Conservation (phyloP, 1,284 basidiomycete genomes). For the Porogramme epimiltina region DNA sequence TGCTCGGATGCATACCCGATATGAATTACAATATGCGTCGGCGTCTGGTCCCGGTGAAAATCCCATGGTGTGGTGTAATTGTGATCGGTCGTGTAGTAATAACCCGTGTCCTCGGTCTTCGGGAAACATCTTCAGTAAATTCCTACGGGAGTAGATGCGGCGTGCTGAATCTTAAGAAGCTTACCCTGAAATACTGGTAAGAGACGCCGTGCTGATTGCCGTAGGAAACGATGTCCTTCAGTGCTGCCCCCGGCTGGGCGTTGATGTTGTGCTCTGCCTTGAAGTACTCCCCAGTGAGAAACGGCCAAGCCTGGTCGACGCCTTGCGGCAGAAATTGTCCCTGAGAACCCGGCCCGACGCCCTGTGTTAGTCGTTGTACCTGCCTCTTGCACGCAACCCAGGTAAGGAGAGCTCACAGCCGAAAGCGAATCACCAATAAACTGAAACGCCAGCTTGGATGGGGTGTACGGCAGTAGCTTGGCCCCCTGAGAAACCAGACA, state of each 20-base stretch:
- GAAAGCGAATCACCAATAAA: constrained; percentile 63
- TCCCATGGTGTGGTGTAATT: constrained; percentile 64
- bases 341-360: constrained; percentile 29
- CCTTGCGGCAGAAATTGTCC: constrained; percentile 55
- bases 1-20: constrained; percentile 45
- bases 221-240: constrained; percentile 60
- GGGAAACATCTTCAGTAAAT: no score
- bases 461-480: constrained; percentile 45
- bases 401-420: constrained; percentile 37
- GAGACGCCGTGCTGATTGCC: constrained; percentile 58
- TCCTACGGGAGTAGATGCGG: no score
- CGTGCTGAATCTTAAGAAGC: not conserved
- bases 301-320: constrained; percentile 61
- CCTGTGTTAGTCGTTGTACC: constrained; percentile 3
- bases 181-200: constrained; percentile 51
- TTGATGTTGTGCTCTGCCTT: constrained; percentile 53
- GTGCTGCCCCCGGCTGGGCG: constrained; percentile 55
- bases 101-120: constrained; percentile 63
- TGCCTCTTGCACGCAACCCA: not conserved
- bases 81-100: constrained; percentile 53
- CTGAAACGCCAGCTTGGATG: constrained; percentile 50
- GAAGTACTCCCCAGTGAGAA: constrained; percentile 52
- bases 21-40: constrained; percentile 56
- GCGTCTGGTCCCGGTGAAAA: constrained; percentile 47
- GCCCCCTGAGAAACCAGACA: constrained; percentile 40